Base-by-base conservation (phyloP, 2,329 filamentous ascomycete species). In the Colletotrichum cordylinicola region DNA sequence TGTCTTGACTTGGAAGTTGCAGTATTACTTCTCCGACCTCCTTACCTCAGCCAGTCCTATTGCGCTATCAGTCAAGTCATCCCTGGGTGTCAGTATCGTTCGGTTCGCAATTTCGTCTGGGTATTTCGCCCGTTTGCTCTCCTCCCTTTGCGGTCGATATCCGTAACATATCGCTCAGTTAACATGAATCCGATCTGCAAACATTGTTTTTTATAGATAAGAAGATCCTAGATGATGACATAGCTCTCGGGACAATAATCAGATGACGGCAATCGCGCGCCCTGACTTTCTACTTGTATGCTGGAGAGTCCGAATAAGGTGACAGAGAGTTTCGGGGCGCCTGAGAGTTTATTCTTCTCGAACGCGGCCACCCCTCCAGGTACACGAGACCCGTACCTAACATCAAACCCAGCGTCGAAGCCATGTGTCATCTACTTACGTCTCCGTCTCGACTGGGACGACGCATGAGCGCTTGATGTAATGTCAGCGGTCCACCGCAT, bases 371-470 rank as follows among this genome's bases (percentile, higher is more conserved):
- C 24, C 48, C 15, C 52, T 24, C 31, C 33, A 55, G 21, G 72
- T 75, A 75, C 31, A 35, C 37, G 35, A 16, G 39, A 72, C 72
- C 12, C 66, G 37, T 24, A 10, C 9, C 18, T 10, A 13, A 24
- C 24, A n/a, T 31, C 15, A 48, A n/a, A 29, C 29, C 8, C 27
- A 55, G 62, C 8, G 39, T 72, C 21, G 15, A 10, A 27, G 24
- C 62, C 31, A 67, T 72, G 72, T 75, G 62, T 39, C 55, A n/a
- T 43, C n/a, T 66, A 72, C 61, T 35, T 39, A 39, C 35, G 65
- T 60, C 18, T 65, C 33, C 55, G 43, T 31, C 27, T 33, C 31
- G 58, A 62, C 27, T 21, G 58, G 37, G 58, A 74, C 39, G 39
- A 18, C 27, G 62, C 39, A 62, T 29, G 67, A 68, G 67, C 48